Conservation (phyloP, 2,329 filamentous ascomycete species). For the Aspergillus ibericus region DNA sequence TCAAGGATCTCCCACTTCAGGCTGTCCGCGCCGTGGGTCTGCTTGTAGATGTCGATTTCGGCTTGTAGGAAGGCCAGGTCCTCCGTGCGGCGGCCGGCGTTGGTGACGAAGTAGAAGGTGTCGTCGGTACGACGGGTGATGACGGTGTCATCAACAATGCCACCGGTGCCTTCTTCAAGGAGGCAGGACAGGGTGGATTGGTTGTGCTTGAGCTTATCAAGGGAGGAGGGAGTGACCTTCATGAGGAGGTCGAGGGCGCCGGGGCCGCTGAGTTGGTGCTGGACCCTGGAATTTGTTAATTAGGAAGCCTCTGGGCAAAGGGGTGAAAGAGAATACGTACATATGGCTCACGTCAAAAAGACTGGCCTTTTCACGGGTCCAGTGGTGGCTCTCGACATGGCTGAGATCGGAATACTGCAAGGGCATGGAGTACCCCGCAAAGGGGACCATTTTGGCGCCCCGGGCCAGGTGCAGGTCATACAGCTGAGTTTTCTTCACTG, state of each 20-base stretch:
- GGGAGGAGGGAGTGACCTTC: constrained; percentile 74
- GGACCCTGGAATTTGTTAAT: constrained; percentile 53
- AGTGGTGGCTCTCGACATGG: constrained; percentile 81
- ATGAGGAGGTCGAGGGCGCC: constrained; percentile 80
- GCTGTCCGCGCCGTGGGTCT: constrained; percentile 53
- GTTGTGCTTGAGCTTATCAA: constrained; percentile 64
- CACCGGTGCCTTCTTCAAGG: constrained; percentile 75
- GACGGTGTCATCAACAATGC: constrained; percentile 93
- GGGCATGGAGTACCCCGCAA: constrained; percentile 90
- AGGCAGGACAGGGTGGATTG: constrained; percentile 82
- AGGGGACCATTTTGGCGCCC: constrained; percentile 94
- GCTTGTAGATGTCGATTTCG: constrained; percentile 64
- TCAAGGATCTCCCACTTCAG: constrained; percentile 70
- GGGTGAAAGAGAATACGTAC: constrained; percentile 52
- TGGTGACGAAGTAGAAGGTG: constrained; percentile 89
- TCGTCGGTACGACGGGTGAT: constrained; percentile 76
- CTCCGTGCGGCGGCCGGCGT: constrained; percentile 88
- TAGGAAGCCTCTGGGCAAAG: not conserved
- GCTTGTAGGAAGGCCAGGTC: constrained; percentile 74
- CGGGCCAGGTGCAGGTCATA: constrained; percentile 75
- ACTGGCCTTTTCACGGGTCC: constrained; percentile 83
- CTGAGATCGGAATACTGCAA: constrained; percentile 79
- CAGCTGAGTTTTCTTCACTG: constrained; percentile 61
- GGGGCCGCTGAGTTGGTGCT: constrained; percentile 80
- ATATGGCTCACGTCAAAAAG: constrained; percentile 97